Evolutionary conservation across 805 yeast genomes (phyloP).

Genomic region (Cyberlindnera meyerae): DNA sequence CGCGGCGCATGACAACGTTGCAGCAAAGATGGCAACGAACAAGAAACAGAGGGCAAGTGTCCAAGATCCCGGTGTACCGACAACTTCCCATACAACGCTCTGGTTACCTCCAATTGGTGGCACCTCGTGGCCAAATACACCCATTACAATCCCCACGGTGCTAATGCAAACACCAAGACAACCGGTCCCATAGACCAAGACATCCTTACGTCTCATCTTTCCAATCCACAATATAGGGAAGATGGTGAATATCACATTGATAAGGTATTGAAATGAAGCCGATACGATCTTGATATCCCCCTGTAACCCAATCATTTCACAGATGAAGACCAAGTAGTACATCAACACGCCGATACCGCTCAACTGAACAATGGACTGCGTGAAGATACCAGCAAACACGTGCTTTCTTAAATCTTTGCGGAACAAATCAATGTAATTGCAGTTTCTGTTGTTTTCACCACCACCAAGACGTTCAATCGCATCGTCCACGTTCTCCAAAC

Average conservation of each 20-base stretch:
- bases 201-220: conserved; percentile 42
- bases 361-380: conserved; percentile 41
- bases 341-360: conserved; percentile 40
- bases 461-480: conserved; percentile 19
- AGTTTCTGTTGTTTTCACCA: conserved; percentile 21
- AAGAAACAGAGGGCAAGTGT: conserved; percentile 41
- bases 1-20: conserved; percentile 42
- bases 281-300: conserved; percentile 30
- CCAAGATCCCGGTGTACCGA: conserved; percentile 36
- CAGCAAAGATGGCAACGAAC: conserved; percentile 41
- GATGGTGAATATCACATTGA: conserved; percentile 37
- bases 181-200: conserved; percentile 38
- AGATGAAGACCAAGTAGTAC: conserved; percentile 41
- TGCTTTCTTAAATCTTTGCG: conserved; percentile 30
- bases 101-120: conserved; percentile 30
- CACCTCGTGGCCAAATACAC: conserved; percentile 30
- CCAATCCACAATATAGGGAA: conserved; percentile 42
- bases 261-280: conserved; percentile 36
- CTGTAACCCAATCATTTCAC: conserved; percentile 42
- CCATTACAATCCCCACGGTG: conserved; percentile 34
- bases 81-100: conserved; percentile 32
- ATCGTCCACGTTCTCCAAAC: conserved; percentile 23
- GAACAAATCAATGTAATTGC: conserved; percentile 32
- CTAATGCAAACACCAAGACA: conserved; percentile 33
- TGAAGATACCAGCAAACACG: conserved; percentile 32